These are phyloP conservation scores for Cucurbita ficifolia DNA, from an alignment of 306 rosid species.

Conservation along the genomic window DNA sequence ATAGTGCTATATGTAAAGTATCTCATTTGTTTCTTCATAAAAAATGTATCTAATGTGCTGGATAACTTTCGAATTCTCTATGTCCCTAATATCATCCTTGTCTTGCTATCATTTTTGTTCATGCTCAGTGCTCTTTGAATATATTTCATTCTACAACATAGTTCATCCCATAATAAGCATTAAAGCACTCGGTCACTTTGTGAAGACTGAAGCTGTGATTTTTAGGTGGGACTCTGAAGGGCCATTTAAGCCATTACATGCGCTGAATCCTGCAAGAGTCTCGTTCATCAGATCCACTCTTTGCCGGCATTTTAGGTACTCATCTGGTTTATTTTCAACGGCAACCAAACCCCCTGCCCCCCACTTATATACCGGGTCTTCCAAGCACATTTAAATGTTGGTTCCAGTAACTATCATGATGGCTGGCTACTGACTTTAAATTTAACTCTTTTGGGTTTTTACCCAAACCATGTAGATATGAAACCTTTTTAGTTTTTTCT, in stretches of 20 bases:
- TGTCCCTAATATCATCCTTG: background rate
- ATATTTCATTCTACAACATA: background rate
- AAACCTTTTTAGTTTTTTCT: background rate
- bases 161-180: background rate
- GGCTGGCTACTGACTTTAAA: background rate
- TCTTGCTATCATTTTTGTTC: background rate
- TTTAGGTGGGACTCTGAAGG: constrained; percentile 95
- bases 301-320: constrained; percentile 67
- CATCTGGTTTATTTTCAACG: background rate
- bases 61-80: background rate
- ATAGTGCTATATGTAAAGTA: background rate
- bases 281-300: constrained; percentile 74
- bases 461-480: background rate
- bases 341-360: background rate
- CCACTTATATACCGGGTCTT: background rate
- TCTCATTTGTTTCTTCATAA: background rate
- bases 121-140: background rate
- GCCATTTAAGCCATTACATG: constrained; percentile 83
- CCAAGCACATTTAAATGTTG: background rate
- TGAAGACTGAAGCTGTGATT: background rate
- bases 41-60: background rate
- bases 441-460: background rate
- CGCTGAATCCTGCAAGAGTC: constrained; percentile 76
- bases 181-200: background rate
- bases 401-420: background rate